These are phyloP conservation scores for Melampsora abietis-canadensis DNA, from an alignment of 1,284 basidiomycete genomes.

Conservation along the genomic window DNA sequence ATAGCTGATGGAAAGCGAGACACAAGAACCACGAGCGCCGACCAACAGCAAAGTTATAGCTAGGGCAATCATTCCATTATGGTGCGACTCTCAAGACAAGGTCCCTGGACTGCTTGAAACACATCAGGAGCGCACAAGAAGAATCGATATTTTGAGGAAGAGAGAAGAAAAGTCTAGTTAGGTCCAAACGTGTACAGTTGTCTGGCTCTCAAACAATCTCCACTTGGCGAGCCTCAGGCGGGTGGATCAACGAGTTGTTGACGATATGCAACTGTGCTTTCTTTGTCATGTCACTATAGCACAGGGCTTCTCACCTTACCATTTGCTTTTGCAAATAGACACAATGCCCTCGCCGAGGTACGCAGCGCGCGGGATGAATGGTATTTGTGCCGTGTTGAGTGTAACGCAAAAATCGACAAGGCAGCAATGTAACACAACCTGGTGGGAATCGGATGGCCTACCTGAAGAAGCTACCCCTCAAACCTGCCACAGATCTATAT, in stretches of 20 bases:
- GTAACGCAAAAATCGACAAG: too few species aligned
- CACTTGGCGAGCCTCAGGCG: neutral
- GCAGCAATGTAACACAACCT: too few species aligned
- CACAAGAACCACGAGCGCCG: neutral
- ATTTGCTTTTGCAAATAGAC: too few species aligned
- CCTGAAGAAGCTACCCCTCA: too few species aligned
- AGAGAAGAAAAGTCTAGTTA: neutral
- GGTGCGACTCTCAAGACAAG: neutral
- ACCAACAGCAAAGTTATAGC: neutral
- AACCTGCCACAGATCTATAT: too few species aligned
- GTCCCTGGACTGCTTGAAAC: neutral
- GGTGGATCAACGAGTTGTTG: neutral
- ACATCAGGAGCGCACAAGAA: conserved; percentile 7
- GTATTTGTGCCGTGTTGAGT: too few species aligned
- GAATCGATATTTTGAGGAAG: neutral
- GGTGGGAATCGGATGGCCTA: too few species aligned
- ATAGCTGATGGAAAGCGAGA: neutral
- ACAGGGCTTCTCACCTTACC: too few species aligned
- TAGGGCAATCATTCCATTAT: neutral
- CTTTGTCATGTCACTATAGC: too few species aligned
- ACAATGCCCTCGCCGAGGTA: too few species aligned
- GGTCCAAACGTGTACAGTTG: conserved; percentile 1
- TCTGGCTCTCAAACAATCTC: neutral
- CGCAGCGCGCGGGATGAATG: too few species aligned
- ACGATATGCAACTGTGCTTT: too few species aligned